Conservation (phyloP, 768 basidiomycete genomes). For the Suillus clintonianus region DNA sequence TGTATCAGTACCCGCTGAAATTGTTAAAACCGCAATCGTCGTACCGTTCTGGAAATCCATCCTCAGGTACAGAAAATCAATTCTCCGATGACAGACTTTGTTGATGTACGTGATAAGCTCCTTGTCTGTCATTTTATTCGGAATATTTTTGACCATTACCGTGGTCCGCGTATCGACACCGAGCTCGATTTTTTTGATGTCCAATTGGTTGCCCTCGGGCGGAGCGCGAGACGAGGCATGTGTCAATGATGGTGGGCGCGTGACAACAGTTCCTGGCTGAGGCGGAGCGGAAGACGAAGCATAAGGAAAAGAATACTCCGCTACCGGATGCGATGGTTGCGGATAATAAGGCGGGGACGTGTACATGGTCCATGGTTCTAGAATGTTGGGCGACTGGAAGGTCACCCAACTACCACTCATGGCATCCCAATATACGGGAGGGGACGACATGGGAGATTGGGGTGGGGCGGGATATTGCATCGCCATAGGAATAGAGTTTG, state of each 20-base stretch:
- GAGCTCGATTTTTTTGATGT: slow-evolving; percentile 70
- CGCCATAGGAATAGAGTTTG: slow-evolving; percentile 19
- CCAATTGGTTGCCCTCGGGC: slow-evolving; percentile 57
- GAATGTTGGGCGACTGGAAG: slow-evolving; percentile 26
- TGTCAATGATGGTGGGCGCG: slow-evolving; percentile 20
- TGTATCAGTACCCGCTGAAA: slow-evolving; percentile 8
- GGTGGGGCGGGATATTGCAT: slow-evolving; percentile 30
- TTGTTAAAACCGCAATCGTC: slow-evolving; percentile 15
- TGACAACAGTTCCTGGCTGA: slow-evolving; percentile 18
- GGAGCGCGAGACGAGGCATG: slow-evolving; percentile 30
- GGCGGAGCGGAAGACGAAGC: slow-evolving; percentile 5
- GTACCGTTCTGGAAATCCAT: slow-evolving; percentile 85
- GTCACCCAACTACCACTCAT: slow-evolving; percentile 30
- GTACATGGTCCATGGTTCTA: slow-evolving; percentile 33
- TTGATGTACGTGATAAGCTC: slow-evolving; percentile 69
- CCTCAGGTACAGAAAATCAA: slow-evolving; percentile 86
- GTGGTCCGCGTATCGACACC: slow-evolving; percentile 83
- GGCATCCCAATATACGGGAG: slow-evolving; percentile 31
- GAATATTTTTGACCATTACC: slow-evolving; percentile 91
- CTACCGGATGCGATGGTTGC: slow-evolving; percentile 27
- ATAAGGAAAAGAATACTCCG: slow-evolving; percentile 8
- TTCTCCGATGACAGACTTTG: slow-evolving; percentile 70
- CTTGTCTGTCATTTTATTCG: slow-evolving; percentile 85
- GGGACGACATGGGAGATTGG: slow-evolving; percentile 23
- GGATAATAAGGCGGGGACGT: slow-evolving; percentile 32